Percentiles rank a stretch among this genome's conserved stretches.
phyloP scores from a whole-genome alignment of 179 eudicot genomes.

The Beta corolliflora region DNA sequence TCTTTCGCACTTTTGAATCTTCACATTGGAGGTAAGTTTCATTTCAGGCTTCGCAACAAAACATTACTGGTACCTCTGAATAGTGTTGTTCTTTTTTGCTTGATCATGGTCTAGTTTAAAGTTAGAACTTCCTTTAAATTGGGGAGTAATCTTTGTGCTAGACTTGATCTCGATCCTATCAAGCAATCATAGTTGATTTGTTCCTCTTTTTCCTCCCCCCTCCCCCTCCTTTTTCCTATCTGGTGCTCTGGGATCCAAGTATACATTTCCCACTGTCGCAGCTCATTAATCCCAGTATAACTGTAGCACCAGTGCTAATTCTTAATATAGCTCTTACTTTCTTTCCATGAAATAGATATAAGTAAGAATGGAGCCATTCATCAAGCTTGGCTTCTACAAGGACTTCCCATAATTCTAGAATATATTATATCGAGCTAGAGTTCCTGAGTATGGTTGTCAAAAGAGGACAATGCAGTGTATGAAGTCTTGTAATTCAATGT shows the following conservation, averaged over 20 bases:
- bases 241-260: not conserved
- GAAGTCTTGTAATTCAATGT: not conserved
- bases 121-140: not conserved
- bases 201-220: not conserved
- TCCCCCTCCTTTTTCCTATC: not conserved
- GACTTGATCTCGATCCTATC: not conserved
- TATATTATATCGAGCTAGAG: not conserved
- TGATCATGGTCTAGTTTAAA: not conserved
- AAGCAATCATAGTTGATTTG: not conserved
- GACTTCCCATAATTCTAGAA: not conserved
- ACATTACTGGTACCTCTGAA: not conserved
- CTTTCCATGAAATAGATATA: not conserved
- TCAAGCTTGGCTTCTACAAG: not conserved
- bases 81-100: not conserved
- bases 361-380: not conserved
- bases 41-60: not conserved
- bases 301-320: not conserved
- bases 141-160: not conserved
- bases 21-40: constrained; percentile 86
- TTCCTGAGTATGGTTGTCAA: constrained; percentile 1
- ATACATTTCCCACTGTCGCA: not conserved
- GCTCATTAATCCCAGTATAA: not conserved
- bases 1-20: constrained; percentile 91
- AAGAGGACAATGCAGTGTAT: not conserved
- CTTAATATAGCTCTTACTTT: not conserved